These are phyloP conservation scores for Striga hermonthica DNA, from an alignment of 305 asterid genomes.

Conservation along the genomic window DNA sequence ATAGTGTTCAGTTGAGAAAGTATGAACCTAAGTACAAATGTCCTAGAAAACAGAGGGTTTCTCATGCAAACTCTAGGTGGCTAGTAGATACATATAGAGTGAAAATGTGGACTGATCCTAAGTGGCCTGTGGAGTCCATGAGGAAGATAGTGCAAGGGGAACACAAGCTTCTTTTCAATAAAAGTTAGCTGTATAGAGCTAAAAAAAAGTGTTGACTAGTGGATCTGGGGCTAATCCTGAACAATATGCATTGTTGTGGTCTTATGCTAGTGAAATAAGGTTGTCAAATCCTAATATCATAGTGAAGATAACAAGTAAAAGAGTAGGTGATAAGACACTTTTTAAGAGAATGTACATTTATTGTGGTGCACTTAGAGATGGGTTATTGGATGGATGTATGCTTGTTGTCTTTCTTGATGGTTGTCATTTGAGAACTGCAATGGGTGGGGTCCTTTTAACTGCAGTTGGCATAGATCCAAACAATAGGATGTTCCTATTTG, in stretches of 20 bases:
- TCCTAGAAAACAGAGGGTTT: too few species aligned
- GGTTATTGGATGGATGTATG: background rate
- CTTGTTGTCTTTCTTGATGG: background rate
- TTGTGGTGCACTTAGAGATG: background rate
- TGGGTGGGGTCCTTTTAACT: background rate
- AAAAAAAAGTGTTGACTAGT: background rate
- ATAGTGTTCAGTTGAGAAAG: background rate
- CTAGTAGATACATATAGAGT: background rate
- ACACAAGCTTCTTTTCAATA: background rate
- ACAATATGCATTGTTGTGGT: background rate
- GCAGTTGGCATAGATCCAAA: background rate
- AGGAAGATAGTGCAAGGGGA: background rate
- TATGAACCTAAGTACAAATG: too few species aligned
- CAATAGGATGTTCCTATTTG: slow-evolving; percentile 1
- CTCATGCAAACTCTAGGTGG: background rate
- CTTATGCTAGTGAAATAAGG: background rate
- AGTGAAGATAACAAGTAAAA: background rate
- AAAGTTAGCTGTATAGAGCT: background rate
- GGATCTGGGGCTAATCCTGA: background rate
- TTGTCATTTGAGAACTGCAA: background rate
- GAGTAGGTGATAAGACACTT: background rate
- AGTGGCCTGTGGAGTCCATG: background rate
- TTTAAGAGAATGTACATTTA: background rate
- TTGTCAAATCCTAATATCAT: background rate
- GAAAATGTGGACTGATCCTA: background rate